phyloP scores from a whole-genome alignment of 176 grass and related monocot genomes.

The Carex myosuroides region DNA sequence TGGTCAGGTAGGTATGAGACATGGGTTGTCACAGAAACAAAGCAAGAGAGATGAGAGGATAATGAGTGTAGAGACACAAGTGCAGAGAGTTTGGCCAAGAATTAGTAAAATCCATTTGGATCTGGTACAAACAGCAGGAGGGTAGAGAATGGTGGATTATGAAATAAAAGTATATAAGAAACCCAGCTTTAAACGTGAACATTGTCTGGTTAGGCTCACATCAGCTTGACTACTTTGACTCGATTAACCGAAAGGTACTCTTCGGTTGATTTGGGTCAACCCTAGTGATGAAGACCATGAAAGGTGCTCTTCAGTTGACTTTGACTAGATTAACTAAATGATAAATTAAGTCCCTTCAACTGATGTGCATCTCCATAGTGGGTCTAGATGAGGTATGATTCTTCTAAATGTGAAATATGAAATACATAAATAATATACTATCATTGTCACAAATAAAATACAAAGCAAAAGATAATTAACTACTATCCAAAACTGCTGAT shows the following conservation, averaged over 20 bases:
- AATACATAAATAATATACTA: not conserved
- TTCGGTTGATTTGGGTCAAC: too few relatives aligned
- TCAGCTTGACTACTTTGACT: too few relatives aligned
- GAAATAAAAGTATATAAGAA: not conserved
- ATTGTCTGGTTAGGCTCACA: too few relatives aligned
- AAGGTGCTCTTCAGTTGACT: too few relatives aligned
- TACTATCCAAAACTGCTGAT: conserved; percentile 11
- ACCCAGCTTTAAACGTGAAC: too few relatives aligned
- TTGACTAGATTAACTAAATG: too few relatives aligned
- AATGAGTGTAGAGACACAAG: not conserved
- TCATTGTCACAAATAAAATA: not conserved
- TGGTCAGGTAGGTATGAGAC: not conserved
- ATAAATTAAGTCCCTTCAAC: too few relatives aligned
- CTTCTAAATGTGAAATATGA: not conserved
- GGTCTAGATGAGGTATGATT: not conserved
- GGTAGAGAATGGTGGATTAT: not conserved
- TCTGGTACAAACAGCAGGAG: not conserved
- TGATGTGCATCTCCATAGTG: too few relatives aligned
- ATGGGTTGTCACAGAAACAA: not conserved
- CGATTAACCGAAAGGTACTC: too few relatives aligned
- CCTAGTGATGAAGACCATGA: too few relatives aligned
- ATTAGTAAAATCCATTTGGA: not conserved
- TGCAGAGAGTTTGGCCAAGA: not conserved
- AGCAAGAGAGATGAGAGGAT: not conserved
- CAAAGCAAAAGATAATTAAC: not conserved